Conservation (phyloP, 805 yeast genomes). For the Barnettozyma wickerhamii region DNA sequence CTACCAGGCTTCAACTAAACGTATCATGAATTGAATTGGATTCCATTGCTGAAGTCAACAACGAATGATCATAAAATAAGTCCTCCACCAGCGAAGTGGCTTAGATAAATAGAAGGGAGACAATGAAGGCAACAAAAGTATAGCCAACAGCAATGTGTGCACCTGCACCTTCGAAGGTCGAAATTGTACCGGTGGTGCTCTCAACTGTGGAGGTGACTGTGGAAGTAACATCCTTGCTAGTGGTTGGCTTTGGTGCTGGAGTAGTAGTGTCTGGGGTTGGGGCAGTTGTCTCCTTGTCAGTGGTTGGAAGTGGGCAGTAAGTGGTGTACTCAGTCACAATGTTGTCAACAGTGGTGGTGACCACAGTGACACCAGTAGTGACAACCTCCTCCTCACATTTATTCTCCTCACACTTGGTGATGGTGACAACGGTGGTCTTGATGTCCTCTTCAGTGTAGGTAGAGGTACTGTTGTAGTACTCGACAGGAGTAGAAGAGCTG, state of each 20-base stretch:
- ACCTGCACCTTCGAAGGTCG: slow-evolving; percentile 39
- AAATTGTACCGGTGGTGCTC: slow-evolving; percentile 11
- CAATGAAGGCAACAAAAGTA: background rate
- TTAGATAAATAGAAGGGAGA: background rate
- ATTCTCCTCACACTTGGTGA: slow-evolving; percentile 1
- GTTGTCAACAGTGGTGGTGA: slow-evolving; percentile 1
- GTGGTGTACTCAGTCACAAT: background rate
- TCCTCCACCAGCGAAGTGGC: too few relatives aligned
- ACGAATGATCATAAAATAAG: too few relatives aligned
- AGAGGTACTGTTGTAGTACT: background rate
- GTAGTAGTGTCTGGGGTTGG: background rate
- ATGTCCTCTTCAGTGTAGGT: background rate
- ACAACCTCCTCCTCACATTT: slow-evolving; percentile 3
- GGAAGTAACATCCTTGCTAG: background rate
- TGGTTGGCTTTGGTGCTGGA: background rate
- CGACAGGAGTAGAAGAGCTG: background rate
- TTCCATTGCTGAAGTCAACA: too few relatives aligned
- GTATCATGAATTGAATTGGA: too few relatives aligned
- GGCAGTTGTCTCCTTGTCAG: background rate
- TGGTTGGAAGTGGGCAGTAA: slow-evolving; percentile 3
- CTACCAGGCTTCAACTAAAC: too few relatives aligned
- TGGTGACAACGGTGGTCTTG: background rate
- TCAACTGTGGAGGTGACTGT: background rate
- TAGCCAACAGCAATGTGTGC: slow-evolving; percentile 21
- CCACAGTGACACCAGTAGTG: slow-evolving; percentile 4